A percentile compares a stretch with the other conserved stretches of the same genome.
Evolutionary conservation across 768 basidiomycete species (phyloP).

Genomic region (Macrocybe gigantea): DNA sequence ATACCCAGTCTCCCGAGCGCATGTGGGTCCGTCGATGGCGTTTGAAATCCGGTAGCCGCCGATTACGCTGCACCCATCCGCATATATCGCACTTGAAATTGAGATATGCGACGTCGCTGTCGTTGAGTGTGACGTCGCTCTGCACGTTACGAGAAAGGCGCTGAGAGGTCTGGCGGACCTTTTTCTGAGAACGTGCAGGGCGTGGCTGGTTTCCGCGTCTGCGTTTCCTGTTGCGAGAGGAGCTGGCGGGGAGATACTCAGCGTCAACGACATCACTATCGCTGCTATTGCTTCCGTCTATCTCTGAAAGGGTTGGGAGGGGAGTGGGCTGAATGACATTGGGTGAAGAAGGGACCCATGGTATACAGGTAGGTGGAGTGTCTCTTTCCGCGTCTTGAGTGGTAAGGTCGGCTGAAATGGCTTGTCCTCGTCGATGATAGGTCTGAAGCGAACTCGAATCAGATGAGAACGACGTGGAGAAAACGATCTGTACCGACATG

Average conservation of each 20-base stretch:
- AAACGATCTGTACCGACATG: too few relatives aligned
- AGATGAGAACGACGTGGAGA: too few relatives aligned
- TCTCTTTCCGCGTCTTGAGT: not conserved
- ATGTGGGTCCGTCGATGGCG: slow-evolving; percentile 55
- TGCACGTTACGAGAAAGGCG: slow-evolving; percentile 31
- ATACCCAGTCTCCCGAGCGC: slow-evolving; percentile 36
- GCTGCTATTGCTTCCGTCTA: slow-evolving; percentile 27
- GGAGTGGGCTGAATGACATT: not conserved
- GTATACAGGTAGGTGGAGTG: too few relatives aligned
- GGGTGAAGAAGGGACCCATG: too few relatives aligned
- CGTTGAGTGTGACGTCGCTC: too few relatives aligned
- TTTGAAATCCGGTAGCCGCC: slow-evolving; percentile 51
- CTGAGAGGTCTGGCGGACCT: too few relatives aligned
- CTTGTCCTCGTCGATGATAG: not conserved
- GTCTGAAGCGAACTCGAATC: not conserved
- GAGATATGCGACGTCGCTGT: slow-evolving; percentile 6
- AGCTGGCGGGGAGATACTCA: slow-evolving; percentile 37
- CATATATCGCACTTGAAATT: slow-evolving; percentile 42
- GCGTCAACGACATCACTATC: slow-evolving; percentile 36
- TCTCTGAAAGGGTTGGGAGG: slow-evolving; percentile 2
- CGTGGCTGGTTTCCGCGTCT: slow-evolving; percentile 11
- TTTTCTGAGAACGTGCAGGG: not conserved
- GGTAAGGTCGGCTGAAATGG: not conserved
- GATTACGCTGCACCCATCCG: slow-evolving; percentile 40
- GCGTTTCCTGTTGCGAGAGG: slow-evolving; percentile 26